Base-by-base conservation (phyloP, 192 early-diverging fungal genomes). In the Coemansia asiatica region DNA sequence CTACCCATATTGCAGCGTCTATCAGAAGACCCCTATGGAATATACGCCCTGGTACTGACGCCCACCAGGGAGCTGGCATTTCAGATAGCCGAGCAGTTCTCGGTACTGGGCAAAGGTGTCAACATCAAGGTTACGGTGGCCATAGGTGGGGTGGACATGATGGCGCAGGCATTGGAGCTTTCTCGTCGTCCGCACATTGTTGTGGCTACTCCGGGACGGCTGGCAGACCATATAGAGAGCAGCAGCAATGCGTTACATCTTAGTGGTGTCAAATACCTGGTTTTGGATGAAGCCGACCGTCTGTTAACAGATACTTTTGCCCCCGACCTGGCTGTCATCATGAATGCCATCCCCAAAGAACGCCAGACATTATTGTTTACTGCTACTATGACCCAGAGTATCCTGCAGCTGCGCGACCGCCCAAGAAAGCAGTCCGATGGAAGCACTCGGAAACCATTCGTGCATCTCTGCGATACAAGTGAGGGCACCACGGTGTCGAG, bases 71-170 rank as follows among this genome's bases (percentile, higher is more conserved):
- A 99, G 75, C 85, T 99, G 16, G 96, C 98, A 0, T 96, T 90
- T 69, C 98, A 99, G 73, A 99, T 99, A 60, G 94, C 95, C 4
- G 96, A 99, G 68, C 96, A 99, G 71, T 99, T 99, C 66, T 81
- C 89, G 33, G 92, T 94, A 5, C 85, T 99, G 2, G 98, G 98
- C 48, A 89, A 90, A 36, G 84, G 88, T 23, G 92, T 96, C 50
- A 91, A 89, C 61, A 54, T 97, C 25, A 90, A 90, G 54, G 92
- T 94, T 54, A 84, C 87, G 1, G 90, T 97, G 26, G 83, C 95
- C 26, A 96, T 99, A 15, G 98, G 98, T 31, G 98, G 98, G 0
- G 50, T 77, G 72, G 91, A 97, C 65, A 97, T 98, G 94, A 95
- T 96, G 86, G 81, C 79, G 13, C 98, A 99, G 76, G 93, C 95